Conservation (phyloP, 1,139 yeast species). For the Groenewaldozyma auringiensis region DNA sequence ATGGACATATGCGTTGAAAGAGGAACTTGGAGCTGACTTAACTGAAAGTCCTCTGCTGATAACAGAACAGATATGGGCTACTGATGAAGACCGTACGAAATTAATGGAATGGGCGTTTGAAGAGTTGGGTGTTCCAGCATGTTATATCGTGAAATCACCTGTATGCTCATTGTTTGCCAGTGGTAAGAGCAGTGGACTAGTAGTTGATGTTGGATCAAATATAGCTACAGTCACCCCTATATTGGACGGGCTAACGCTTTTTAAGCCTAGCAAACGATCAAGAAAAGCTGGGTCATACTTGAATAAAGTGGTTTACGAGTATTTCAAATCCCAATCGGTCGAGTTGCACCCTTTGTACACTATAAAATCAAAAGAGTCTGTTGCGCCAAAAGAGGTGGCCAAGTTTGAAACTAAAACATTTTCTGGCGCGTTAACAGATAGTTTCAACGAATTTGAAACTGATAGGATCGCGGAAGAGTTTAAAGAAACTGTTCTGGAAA, state of each 20-base stretch:
- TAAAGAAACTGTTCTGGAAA: conserved; percentile 44
- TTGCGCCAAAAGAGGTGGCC: conserved; percentile 29
- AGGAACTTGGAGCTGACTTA: conserved; percentile 45
- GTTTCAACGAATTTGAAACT: conserved; percentile 27
- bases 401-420: conserved; percentile 32
- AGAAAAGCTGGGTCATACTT: conserved; percentile 33
- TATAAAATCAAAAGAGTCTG: conserved; percentile 26
- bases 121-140: conserved; percentile 69
- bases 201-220: conserved; percentile 89
- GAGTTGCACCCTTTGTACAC: conserved; percentile 31
- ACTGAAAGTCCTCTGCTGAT: conserved; percentile 67
- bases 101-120: conserved; percentile 75
- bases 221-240: conserved; percentile 83
- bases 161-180: conserved; percentile 89
- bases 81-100: conserved; percentile 57
- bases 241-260: conserved; percentile 80
- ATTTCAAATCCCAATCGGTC: conserved; percentile 18
- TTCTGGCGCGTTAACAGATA: conserved; percentile 18
- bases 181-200: conserved; percentile 87
- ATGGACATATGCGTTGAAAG: conserved; percentile 33
- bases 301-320: conserved; percentile 23
- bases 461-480: conserved; percentile 44
- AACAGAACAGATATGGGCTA: conserved; percentile 85
- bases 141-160: conserved; percentile 77
- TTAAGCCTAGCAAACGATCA: conserved; percentile 37